Evolutionary conservation across 495 filamentous ascomycete genomes (phyloP), one percentile per base, ranked within the genome.

Genomic region (Delitschia confertaspora): DNA sequence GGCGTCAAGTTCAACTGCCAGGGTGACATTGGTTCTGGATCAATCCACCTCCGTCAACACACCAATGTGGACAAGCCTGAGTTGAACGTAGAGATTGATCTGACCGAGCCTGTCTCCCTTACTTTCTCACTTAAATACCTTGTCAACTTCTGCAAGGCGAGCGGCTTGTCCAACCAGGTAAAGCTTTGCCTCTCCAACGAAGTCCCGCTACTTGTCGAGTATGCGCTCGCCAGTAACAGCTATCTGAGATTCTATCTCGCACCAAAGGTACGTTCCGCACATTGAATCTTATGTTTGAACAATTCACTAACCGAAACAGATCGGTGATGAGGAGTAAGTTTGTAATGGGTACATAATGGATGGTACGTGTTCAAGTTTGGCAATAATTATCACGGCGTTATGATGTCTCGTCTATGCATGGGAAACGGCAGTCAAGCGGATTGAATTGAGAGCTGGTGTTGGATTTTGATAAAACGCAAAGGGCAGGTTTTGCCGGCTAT

Each of bases 71-170:
- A 99, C 20, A 95, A 95, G 72, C 79, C 86, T 25, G 78, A 83
- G 0, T 67, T 80, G 57, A 85, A 88, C 59, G 80, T 95, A 58
- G 78, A 85, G 47, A 95, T 99, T 54, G 76, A 83, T 51, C 78
- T 99, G 36, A 80, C 78, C 33, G 91, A 99, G 71, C 85, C 93
- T 42, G 93, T 96, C 47, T 72, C 84, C 33, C 78, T 99, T 31
- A 99, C 89, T 23, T 99, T 99, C 76, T 95, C 91, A 32, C 83
- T 96, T 55, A 99, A 99, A 68, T 99, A 99, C 69, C 79, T 99
- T 4, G 86, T 93, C 76, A 95, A 95, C 75, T 99, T 99, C 73
- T 96, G 91, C 80, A 99, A 99, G 73, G 91, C 91, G 26, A 81
- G 82, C 59, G 78, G 80, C 39, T 70, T 99, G 41, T 91, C 87